These are phyloP conservation scores for Acanthamoeba lenticulata DNA, from an alignment of 208 protist genomes.

Conservation along the genomic window DNA sequence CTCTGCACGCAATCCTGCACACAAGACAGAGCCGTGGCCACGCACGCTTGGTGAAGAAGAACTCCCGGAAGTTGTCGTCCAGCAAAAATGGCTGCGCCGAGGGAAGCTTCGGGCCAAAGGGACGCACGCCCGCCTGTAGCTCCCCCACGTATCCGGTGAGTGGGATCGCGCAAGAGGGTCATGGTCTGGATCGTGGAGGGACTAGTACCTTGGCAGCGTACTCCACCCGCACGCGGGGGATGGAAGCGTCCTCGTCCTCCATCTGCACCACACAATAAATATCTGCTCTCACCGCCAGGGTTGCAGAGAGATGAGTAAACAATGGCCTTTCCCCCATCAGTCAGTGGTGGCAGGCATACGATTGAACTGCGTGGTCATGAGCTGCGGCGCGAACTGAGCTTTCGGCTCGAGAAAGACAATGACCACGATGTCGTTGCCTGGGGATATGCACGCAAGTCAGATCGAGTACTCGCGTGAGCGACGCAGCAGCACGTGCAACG, in stretches of 20 bases:
- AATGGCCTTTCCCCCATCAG: too few relatives aligned
- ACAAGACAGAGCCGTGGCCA: not conserved
- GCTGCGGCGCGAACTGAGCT: not conserved
- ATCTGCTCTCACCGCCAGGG: too few relatives aligned
- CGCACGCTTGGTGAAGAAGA: conserved; percentile 62
- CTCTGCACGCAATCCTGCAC: not conserved
- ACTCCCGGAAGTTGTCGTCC: conserved; percentile 55
- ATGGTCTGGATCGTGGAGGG: too few relatives aligned
- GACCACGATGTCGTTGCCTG: conserved; percentile 5
- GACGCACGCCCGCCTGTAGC: not conserved
- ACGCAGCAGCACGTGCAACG: too few relatives aligned
- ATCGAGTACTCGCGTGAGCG: too few relatives aligned
- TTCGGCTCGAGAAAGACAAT: not conserved
- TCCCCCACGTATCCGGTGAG: too few relatives aligned
- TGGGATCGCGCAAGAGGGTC: not conserved
- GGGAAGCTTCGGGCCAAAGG: conserved; percentile 39
- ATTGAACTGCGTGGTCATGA: conserved; percentile 2
- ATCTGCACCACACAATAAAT: conserved; percentile 37
- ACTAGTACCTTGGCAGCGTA: not conserved
- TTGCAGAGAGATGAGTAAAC: too few relatives aligned
- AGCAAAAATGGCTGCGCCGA: not conserved
- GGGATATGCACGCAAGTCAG: too few relatives aligned
- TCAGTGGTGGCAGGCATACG: too few relatives aligned
- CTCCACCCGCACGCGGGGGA: not conserved
- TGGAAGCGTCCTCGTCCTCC: not conserved